Evolutionary conservation across 805 yeast species (phyloP).

Genomic region (Wickerhamomyces ciferrii): DNA sequence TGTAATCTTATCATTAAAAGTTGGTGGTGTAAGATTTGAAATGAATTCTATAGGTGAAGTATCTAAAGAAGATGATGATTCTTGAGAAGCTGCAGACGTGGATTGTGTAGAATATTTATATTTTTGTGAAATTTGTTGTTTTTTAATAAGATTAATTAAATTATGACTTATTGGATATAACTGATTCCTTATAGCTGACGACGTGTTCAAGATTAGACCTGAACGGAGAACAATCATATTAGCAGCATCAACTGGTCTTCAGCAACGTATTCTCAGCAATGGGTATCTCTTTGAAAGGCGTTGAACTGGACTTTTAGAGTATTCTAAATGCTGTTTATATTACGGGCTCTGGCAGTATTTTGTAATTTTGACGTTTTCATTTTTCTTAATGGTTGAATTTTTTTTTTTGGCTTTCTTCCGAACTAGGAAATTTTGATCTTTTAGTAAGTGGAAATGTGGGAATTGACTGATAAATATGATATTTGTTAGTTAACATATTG

Average conservation of each 20-base stretch:
- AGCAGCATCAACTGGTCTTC: background rate
- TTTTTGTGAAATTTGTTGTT: background rate
- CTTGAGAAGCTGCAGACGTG: background rate
- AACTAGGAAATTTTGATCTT: background rate
- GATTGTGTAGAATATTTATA: background rate
- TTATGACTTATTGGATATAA: background rate
- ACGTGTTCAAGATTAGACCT: background rate
- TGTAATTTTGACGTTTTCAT: background rate
- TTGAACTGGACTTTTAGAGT: too few species aligned
- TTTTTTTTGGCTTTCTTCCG: background rate
- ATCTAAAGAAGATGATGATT: constrained; percentile 16
- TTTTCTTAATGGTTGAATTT: background rate
- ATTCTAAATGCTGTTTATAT: background rate
- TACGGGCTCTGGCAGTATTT: background rate
- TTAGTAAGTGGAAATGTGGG: background rate
- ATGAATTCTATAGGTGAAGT: constrained; percentile 32
- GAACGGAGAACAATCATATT: background rate
- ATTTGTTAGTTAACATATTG: too few species aligned
- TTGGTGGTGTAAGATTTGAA: constrained; percentile 23
- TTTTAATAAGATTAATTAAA: background rate
- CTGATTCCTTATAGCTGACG: background rate
- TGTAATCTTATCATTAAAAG: constrained; percentile 10
- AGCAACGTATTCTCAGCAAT: too few species aligned
- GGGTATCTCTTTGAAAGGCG: background rate
- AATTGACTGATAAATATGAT: background rate